Evolutionary conservation across 129 eudicot genomes (phyloP), one percentile per base, ranked within the genome.

Genomic region (Helianthus tuberosus): DNA sequence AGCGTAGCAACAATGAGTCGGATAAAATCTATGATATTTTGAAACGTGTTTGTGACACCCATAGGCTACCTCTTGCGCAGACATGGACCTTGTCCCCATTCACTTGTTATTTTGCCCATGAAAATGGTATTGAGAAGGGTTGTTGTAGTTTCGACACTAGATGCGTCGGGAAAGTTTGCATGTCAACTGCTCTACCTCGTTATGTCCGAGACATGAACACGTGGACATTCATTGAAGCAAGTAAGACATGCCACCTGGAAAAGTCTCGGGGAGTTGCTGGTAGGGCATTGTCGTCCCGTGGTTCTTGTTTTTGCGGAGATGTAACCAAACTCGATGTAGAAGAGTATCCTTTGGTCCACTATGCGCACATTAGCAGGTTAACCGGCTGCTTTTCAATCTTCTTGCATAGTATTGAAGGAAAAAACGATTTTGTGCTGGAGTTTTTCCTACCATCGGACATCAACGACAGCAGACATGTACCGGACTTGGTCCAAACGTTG

Each of bases 81-180:
- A 23, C 71, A 66, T 66, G 71, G 71, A 29, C 39, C 13, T 11
- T 46, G 15, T 44, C 55, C 5, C 57, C 55, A 43, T 8, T 11
- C 5, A 20, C 15, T 66, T 23, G 17, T 46, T 66, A 43, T 66
- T 53, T 46, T 66, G 11, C 41, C 8, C 20, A 66, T 1, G 39
- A 66, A 1, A 10, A 66, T 3, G 12, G 11, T 44, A 12, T 66
- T 17, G 3, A 20, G 11, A 46, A 66, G 16, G 20, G 17, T 11
- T 66, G 71, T 66, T 3, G 38, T 66, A 66, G 71, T 66, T 66
- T 44, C 29, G 52, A 65, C 53, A 43, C 53, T 43, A 65, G 32
- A 65, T 65, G 70, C 36, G 0, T 65, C 1, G 41, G 55, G 57
- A 46, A 66, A 66, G 73, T 27, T 15, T 68, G 60, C 60, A 68